Conservation (phyloP, 2,329 filamentous ascomycete species). For the Phyllosticta citriasiana region DNA sequence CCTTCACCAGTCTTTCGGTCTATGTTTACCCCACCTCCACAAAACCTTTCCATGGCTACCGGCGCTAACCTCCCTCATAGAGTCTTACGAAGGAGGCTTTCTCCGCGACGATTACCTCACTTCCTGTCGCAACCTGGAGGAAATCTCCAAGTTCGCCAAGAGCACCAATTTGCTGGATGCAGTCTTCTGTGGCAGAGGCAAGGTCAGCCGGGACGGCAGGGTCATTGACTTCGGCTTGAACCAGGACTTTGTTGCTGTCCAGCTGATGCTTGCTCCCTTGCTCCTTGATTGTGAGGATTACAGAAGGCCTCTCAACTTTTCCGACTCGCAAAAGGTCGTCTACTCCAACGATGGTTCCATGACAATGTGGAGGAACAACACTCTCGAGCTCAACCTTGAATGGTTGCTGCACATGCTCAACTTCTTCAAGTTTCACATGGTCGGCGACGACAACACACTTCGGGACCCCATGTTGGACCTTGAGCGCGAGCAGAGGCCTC, state of each 20-base stretch:
- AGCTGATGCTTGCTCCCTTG: constrained; percentile 25
- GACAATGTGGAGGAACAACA: constrained; percentile 21
- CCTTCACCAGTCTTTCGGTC: constrained; percentile 11
- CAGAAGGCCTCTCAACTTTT: constrained; percentile 21
- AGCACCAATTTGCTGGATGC: constrained; percentile 20
- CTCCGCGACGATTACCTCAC: constrained; percentile 15
- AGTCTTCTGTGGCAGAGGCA: constrained; percentile 14
- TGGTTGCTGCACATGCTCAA: constrained; percentile 41
- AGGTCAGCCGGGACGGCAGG: background rate
- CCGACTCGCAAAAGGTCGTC: constrained; percentile 35
- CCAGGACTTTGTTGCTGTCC: constrained; percentile 19
- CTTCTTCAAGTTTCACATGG: constrained; percentile 45
- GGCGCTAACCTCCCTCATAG: background rate
- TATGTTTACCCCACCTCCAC: background rate
- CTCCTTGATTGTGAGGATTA: constrained; percentile 17
- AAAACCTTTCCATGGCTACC: background rate
- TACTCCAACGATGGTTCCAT: constrained; percentile 22
- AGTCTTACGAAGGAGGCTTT: background rate
- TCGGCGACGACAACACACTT: constrained; percentile 29
- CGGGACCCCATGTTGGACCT: constrained; percentile 27
- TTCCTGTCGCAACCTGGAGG: constrained; percentile 25
- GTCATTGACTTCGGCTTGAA: background rate
- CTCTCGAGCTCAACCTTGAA: constrained; percentile 32
- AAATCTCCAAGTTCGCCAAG: constrained; percentile 22
- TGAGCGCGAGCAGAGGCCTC: constrained; percentile 28